A percentile compares a stretch with the other conserved stretches of the same genome.
phyloP scores from a whole-genome alignment of 176 grass and related monocot genomes.

The Phyllostachys edulis region DNA sequence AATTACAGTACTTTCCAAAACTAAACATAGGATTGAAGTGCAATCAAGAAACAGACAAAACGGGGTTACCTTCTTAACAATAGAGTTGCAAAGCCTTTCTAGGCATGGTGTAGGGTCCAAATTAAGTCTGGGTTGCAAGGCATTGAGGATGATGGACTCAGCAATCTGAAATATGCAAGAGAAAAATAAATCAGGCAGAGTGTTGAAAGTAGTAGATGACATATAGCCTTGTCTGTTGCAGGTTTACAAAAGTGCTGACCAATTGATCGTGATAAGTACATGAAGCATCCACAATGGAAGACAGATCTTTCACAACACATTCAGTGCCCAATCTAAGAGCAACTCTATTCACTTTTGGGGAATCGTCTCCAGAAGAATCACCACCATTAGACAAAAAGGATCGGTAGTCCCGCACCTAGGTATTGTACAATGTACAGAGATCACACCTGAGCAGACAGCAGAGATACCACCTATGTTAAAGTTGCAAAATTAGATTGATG shows the following conservation, averaged over 20 bases:
- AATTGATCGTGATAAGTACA: conserved; percentile 54
- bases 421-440: conserved; percentile 29
- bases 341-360: conserved; percentile 50
- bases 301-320: conserved; percentile 44
- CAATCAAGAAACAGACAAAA: conserved; percentile 6
- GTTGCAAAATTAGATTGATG: not conserved
- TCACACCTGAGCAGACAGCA: conserved; percentile 29
- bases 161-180: conserved; percentile 43
- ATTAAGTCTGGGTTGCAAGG: conserved; percentile 57
- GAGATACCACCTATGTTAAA: conserved; percentile 9
- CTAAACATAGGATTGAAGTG: conserved; percentile 13
- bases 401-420: conserved; percentile 56
- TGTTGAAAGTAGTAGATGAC: conserved; percentile 18
- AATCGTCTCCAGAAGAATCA: conserved; percentile 42
- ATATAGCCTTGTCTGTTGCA: not conserved
- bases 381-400: conserved; percentile 37
- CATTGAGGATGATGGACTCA: conserved; percentile 39
- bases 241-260: conserved; percentile 39
- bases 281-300: conserved; percentile 42
- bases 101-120: conserved; percentile 48
- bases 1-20: not conserved
- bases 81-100: conserved; percentile 37
- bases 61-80: conserved; percentile 42
- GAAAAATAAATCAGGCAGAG: not conserved
- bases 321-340: conserved; percentile 48